Evolutionary conservation across 2,329 filamentous ascomycete genomes (phyloP), one percentile per base, ranked within the genome.

Genomic region (Monosporascus sp.): DNA sequence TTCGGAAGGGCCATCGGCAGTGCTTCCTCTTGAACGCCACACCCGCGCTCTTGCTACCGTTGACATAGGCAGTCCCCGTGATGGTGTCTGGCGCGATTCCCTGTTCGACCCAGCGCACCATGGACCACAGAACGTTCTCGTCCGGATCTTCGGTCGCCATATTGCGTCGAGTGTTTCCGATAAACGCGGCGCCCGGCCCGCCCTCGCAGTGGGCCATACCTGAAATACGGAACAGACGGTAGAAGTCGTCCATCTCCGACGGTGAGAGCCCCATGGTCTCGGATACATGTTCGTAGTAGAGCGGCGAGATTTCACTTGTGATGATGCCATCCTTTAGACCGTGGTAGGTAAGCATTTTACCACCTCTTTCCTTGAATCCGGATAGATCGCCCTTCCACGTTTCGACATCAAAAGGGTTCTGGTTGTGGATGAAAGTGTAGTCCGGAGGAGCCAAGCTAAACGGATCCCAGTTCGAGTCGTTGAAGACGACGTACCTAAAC

Each of bases 121-220:
- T 59, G 5, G 72, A 70, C 64, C 71, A 69, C 18, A 79, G 60
- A 1, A 75, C 64, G 49, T 79, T 78, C 50, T 72, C 61, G 8
- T 70, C 64, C 0, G 72, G 68, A 6, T 73, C 67, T 11, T 63
- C 47, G 22, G 62, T 59, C 2, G 60, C 45, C 6, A 57, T 49
- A 6, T 52, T 46, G 2, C 50, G 55, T 3, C 51, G 54, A 5
- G 51, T 50, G 24, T 70, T 64, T 2, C 68, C 65, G 8, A 70
- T 58, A 9, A 55, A 53, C 9, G 51, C 65, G 1, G 77, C 78
- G 1, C 78, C 78, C 2, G 65, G 66, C 6, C 80, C 80, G 3
- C 73, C 72, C 34, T 54, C 56, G 60, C 78, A 75, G 61, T 80
- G 72, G 22, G 66, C 69, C 65, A 79, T 76, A 6, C 79, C 81